Conservation (phyloP, 2,329 filamentous ascomycete species). For the Rutstroemia sp. region DNA sequence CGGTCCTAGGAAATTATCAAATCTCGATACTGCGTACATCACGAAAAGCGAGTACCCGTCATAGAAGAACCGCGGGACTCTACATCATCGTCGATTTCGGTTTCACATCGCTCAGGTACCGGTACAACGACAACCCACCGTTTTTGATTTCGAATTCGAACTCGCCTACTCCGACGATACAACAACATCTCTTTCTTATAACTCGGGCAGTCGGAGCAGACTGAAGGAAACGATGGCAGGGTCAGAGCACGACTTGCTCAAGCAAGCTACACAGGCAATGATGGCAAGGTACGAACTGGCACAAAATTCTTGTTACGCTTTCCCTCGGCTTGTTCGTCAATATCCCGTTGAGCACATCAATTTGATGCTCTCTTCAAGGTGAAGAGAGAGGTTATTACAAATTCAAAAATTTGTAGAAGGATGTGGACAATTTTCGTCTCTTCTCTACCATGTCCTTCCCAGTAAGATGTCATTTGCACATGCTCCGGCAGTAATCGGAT, state of each 20-base stretch:
- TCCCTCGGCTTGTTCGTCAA: conserved; percentile 1
- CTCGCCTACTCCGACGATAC: not conserved
- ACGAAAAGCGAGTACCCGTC: not conserved
- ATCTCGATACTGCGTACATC: not conserved
- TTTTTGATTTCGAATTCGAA: not conserved
- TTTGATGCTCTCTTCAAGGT: not conserved
- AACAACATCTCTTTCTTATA: not conserved
- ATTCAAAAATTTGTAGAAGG: not conserved
- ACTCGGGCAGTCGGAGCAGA: not conserved
- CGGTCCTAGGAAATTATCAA: not conserved
- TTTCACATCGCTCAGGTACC: not conserved
- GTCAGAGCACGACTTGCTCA: conserved; percentile 29
- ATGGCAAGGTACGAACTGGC: conserved; percentile 29
- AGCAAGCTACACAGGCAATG: conserved; percentile 30
- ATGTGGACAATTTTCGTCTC: not conserved
- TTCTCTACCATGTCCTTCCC: conserved; percentile 2
- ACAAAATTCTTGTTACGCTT: conserved; percentile 8
- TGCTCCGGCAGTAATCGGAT: conserved; percentile 15
- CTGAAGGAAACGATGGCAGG: conserved; percentile 20
- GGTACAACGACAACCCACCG: not conserved
- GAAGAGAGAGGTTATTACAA: not conserved
- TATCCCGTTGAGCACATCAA: not conserved
- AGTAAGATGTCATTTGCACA: conserved; percentile 3
- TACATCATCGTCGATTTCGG: not conserved
- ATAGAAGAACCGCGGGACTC: not conserved